Evolutionary conservation across 257 asterid genomes (phyloP), one percentile per base, ranked within the genome.

Genomic region (Solanum bulbocastanum): DNA sequence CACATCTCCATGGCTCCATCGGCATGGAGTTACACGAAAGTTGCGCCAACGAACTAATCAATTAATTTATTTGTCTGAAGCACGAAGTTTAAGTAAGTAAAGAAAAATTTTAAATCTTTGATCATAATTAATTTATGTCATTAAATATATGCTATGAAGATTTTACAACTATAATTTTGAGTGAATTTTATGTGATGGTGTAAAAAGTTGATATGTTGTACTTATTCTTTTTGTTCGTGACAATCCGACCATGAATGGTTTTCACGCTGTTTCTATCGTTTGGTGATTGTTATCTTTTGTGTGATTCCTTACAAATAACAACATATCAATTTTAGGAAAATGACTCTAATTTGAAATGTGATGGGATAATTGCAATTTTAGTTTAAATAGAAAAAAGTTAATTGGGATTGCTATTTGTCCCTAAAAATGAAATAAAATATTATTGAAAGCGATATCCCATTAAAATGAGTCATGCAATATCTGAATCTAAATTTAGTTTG

Each of bases 61-160:
- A 35, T 36, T 35, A 35, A 3, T 52, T 52, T 52, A 52, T 52
- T 49, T 52, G 23, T 52, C 23, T 52, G 65, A 56, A 18, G 9
- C n/a, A 56, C 11, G 4, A 3, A 20, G n/a, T 56, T 20, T 56
- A 56, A 20, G n/a, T 16, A 56, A 18, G 7, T 56, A 7, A 56
- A 56, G 10, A 56, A 56, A 20, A 2, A 0, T 0, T 3, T 16
- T 3, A 0, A 52, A 2, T 56, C 0, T 56, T 49, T 49, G 0
- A 14, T 49, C 22, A 13, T 16, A 56, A 56, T 56, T 56, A 0
- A 52, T 3, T 56, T 18, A 7, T 18, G n/a, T 18, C 2, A 56
- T 18, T 56, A 56, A 56, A 56, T 1, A 52, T 52, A 18, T 60
- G 27, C 25, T 60, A 60, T 8, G 69, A 60, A 60, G 6, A 60